Evolutionary conservation across 192 early-diverging fungal species (phyloP), one percentile per base, ranked within the genome.

Genomic region (Backusella sp.): DNA sequence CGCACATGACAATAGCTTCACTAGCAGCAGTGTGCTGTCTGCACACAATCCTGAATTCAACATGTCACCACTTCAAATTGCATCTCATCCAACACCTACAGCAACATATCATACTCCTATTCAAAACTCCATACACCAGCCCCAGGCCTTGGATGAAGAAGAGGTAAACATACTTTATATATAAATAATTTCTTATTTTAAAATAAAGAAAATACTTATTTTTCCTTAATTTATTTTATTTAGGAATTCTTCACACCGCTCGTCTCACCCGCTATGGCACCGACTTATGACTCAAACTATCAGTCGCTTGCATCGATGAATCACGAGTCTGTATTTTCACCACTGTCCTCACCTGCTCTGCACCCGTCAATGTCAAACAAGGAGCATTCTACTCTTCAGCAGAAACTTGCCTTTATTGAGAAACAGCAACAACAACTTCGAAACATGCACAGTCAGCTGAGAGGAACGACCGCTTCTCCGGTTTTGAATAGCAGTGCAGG

Each of bases 241-340:
- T 46, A 83, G 82, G 75, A 77, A 76, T 77, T 80, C 44, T 86
- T 91, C 35, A 92, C 92, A 23, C 92, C 92, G 0, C 78, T 93
- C 35, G 85, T 93, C 21, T 93, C 92, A 32, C 92, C 92, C 17
- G 90, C 89, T 6, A 90, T 93, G 76, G 91, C 90, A 11, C 92
- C 92, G 0, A 81, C 83, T 19, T 81, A 85, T 65, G 65, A 82
- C 32, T 70, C 80, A 14, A 79, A 74, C 52, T 49, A 80, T 12
- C 76, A 68, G 3, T 66, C 84, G 0, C 46, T 56, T 12, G 39
- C 46, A 14, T 46, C 37, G n/a, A 71, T 82, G 1, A 68, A 65
- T 56, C 79, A 87, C 46, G 82, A 79, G 32, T 73, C 44, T 32
- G 49, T 44, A 1, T 92, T 92, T 73, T 88, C 85, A 9, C 92